Evolutionary conservation across 2,329 filamentous ascomycete genomes (phyloP), one percentile per base, ranked within the genome.

Genomic region (Emmonsia crescens): DNA sequence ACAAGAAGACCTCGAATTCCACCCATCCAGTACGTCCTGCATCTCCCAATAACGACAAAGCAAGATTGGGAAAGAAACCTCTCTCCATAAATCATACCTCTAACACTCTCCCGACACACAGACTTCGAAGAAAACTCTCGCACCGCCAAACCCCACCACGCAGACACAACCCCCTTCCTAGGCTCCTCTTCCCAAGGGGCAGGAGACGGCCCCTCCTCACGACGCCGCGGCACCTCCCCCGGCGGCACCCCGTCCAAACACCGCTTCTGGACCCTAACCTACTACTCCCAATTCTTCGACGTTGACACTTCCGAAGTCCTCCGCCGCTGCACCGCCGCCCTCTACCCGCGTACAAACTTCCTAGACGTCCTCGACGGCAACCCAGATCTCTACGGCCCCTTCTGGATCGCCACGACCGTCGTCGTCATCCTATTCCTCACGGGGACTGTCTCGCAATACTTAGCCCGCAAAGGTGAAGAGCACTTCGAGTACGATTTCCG

Each of bases 401-500:
- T 97, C 73, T 99, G 94, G 94, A 97, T 99, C 77, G 94, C 94
- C 10, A 97, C 94, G 0, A 97, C 94, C 0, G 94, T 99, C 10
- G 88, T 99, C 14, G 83, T 99, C 65, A 97, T 99, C 63, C 78
- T 99, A 38, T 99, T 99, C 77, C 75, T 99, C 52, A 94, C 93
- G 0, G 94, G 94, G 14, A 97, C 94, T 0, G 96, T 99, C 66
- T 95, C 88, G 72, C 88, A 94, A 76, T 97, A 96, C 75, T 78
- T 96, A 57, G 85, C 89, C 31, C 82, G 82, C 29, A 83, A 83
- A 51, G 83, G 84, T 60, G 82, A 82, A 57, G 78, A 84, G 27
- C 85, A 89, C 62, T 96, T 96, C 74, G 86, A 87, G 55, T 97
- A 97, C 75, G 91, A 97, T 72, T 99, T 99, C 70, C 86, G 82